phyloP scores from a whole-genome alignment of 2,329 filamentous ascomycete genomes.

The Nemania sp. region DNA sequence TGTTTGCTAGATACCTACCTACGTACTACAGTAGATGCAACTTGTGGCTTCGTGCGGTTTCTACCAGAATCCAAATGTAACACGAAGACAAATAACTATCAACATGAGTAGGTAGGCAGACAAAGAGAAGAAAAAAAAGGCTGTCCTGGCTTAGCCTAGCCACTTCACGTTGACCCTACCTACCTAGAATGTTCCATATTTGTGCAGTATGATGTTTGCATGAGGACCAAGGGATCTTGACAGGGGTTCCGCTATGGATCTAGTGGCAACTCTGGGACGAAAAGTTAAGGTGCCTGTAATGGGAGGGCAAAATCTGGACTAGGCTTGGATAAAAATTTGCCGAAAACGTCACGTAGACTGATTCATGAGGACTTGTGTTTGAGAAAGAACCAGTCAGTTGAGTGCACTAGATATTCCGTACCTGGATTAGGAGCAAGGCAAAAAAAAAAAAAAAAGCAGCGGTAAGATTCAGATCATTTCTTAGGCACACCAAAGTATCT shows the following conservation, averaged over 20 bases:
- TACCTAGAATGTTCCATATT: slow-evolving; percentile 31
- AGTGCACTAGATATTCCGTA: background rate
- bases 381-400: background rate
- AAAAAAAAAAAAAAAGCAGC: background rate
- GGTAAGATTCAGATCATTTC: background rate
- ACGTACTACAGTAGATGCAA: background rate
- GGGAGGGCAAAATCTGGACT: background rate
- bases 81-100: background rate
- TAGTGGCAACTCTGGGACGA: slow-evolving; percentile 12
- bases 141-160: background rate
- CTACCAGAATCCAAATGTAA: background rate
- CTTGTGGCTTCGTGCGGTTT: slow-evolving; percentile 15
- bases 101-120: background rate
- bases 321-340: slow-evolving; percentile 2
- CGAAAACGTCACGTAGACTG: slow-evolving; percentile 15
- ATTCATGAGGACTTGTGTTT: slow-evolving; percentile 2
- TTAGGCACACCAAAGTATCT: slow-evolving; percentile 8
- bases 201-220: slow-evolving; percentile 14
- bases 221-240: background rate
- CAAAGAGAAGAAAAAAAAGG: too few species aligned
- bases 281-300: background rate
- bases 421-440: background rate
- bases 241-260: slow-evolving; percentile 7
- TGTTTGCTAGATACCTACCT: slow-evolving; percentile 66
- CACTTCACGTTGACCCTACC: slow-evolving; percentile 6